Conservation (phyloP, 768 basidiomycete species). For the Leccinum disarticulatum region DNA sequence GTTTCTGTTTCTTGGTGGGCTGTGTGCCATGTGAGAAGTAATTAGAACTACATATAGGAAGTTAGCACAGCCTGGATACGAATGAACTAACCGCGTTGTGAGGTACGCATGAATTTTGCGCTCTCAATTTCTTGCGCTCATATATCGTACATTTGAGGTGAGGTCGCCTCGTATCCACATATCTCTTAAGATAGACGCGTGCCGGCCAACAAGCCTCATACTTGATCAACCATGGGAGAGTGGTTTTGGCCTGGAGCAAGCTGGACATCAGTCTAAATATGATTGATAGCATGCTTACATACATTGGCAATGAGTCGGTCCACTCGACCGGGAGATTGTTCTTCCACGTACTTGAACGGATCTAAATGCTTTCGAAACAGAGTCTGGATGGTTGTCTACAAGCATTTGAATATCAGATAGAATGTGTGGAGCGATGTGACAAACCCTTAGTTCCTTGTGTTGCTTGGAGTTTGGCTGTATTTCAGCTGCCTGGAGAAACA, state of each 20-base stretch:
- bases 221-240: constrained; percentile 19
- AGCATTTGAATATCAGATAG: not conserved
- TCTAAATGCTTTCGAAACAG: constrained; percentile 9
- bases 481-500: constrained; percentile 6
- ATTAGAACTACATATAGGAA: not conserved
- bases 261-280: not conserved
- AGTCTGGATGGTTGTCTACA: constrained; percentile 8
- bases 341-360: constrained; percentile 18
- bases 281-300: not conserved
- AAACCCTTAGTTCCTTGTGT: constrained; percentile 12
- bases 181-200: constrained; percentile 22
- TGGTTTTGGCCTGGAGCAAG: constrained; percentile 6
- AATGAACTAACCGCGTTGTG: not conserved
- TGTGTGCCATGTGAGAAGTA: not conserved
- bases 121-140: rapidly evolving
- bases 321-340: constrained; percentile 9
- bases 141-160: not conserved
- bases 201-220: constrained; percentile 23
- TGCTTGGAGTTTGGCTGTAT: constrained; percentile 2
- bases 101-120: not conserved
- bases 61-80: not conserved
- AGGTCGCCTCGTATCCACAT: constrained; percentile 7
- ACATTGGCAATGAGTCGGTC: constrained; percentile 13
- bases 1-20: not conserved
- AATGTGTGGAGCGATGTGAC: not conserved